Base-by-base conservation (phyloP, 768 basidiomycete species). In the Xanthoconium stramineum region DNA sequence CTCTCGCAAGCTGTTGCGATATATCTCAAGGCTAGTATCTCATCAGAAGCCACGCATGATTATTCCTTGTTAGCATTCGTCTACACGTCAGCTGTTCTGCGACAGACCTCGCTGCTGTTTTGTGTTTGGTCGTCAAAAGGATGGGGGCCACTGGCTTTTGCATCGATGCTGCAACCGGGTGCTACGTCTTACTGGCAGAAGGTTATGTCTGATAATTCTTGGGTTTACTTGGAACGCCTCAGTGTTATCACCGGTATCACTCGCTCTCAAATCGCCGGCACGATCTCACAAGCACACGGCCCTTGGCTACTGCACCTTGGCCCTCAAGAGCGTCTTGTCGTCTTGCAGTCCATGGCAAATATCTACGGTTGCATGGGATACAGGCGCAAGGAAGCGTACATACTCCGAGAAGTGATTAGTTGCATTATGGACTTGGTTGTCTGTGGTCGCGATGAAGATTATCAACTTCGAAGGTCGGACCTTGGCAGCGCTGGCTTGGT, bases 301-400 rank as follows among this genome's bases (percentile, higher is more conserved):
- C 92, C 95, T 3, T 94, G 91, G 87, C 74, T 97, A 24, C 69
- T 92, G 17, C 88, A 91, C 63, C 80, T 98, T 30, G 86, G 86
- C 17, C 78, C 85, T 37, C 78, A 84, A 49, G 91, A 94, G 61
- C 83, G 91, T 40, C 80, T 97, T 33, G 75, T 79, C 24, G 74
- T 89, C 20, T 76, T 92, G 53, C 85, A 89, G 61, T 78, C 80
- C 36, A 81, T 86, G 46, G 89, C 90, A 0, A 84, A 84, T 59
- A 74, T 92, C 45, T 95, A 89, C 69, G 80, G 86, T 12, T 88
- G 84, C 60, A 70, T 99, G 6, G 94, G 92, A 10, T 91, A 94
- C 69, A 81, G 77, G 51, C 80, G 97, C 46, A 96, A 96, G 73
- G 95, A 97, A 73, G 89, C 86, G 0, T 89, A 90, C 64, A 76